Evolutionary conservation across 73 alveolate genomes (phyloP), one percentile per base, ranked within the genome.

Genomic region (Paramecium primaurelia): DNA sequence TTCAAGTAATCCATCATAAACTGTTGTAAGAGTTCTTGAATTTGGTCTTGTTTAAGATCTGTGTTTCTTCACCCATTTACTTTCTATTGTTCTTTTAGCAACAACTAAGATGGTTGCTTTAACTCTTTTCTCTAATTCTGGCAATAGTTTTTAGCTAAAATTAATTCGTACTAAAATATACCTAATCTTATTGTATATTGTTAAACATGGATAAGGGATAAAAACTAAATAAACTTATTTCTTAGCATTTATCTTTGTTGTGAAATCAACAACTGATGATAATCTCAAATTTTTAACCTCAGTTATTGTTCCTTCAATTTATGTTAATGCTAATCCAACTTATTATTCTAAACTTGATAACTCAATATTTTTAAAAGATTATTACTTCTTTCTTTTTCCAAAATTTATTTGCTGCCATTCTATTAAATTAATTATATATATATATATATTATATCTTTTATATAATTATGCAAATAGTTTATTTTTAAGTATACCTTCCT

Each of bases 1-100:
- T 38, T 87, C 89, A 30, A 86, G 88, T 26, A 86, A 75, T 28
- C 71, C 93, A 86, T 86, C 93, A 38, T 59, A 86, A 86, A 86
- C 93, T 36, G 42, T 26, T 47, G 93, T 86, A 58, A 86, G 59
- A 18, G 88, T 59, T 86, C 93, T 86, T 47, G 77, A 86, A 38
- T 42, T 36, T 28, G 93, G 88, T 60, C 93, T 86, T 49, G 64
- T 47, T 60, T 59, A 75, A 60, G 86, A 59, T 75, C 49, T 86
- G 77, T 86, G 93, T 37, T 59, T 75, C 93, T 60, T 86, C 32
- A 86, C 51, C 88, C 93, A 86, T 60, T 60, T 86, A 40, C 58
- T 59, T 86, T 60, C 68, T 16, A 86, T 59, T 34, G 64, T 34
- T 86, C 93, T 59, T 49, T 86, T 59, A 34, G 93, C 88, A 30